phyloP scores from a whole-genome alignment of 768 basidiomycete genomes.

The Cystofilobasidium capitatum region DNA sequence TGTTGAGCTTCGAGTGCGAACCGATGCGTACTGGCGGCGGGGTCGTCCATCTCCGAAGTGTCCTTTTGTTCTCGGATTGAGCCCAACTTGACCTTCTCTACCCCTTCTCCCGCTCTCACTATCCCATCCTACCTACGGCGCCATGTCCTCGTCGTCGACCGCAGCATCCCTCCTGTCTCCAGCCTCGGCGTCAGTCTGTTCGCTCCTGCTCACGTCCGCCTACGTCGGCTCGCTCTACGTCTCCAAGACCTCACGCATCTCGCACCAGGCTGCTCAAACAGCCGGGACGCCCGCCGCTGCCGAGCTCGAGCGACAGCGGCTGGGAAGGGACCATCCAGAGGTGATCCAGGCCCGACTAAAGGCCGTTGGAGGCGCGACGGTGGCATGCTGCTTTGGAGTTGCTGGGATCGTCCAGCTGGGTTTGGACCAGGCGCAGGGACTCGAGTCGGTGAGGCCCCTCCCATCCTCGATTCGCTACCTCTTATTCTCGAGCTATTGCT shows the following conservation, averaged over 20 bases:
- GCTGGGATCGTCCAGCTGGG: slow-evolving; percentile 35
- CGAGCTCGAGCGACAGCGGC: slow-evolving; percentile 41
- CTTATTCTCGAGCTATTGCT: not conserved
- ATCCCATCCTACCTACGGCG: no score
- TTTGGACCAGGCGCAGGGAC: not conserved
- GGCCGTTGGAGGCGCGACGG: slow-evolving; percentile 58
- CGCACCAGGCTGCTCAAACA: slow-evolving; percentile 45
- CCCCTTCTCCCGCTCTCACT: no score
- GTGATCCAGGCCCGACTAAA: slow-evolving; percentile 71
- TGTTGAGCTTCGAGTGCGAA: no score
- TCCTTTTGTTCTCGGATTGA: no score
- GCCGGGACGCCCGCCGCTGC: slow-evolving; percentile 42
- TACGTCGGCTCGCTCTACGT: slow-evolving; percentile 82
- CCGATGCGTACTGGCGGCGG: no score
- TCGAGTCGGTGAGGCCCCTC: not conserved
- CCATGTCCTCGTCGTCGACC: slow-evolving; percentile 17
- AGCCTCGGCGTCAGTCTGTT: not conserved
- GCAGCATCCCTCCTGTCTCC: not conserved
- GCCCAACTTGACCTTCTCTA: no score
- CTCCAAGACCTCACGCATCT: slow-evolving; percentile 45
- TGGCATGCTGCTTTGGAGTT: slow-evolving; percentile 50
- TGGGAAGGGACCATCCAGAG: slow-evolving; percentile 68
- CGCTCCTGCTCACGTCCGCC: slow-evolving; percentile 32
- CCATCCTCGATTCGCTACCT: not conserved
- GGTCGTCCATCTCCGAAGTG: no score